Percentiles rank a stretch among this genome's conserved stretches.
Conservation (phyloP, 2,329 filamentous ascomycete species). For the Helotiales sp. region DNA sequence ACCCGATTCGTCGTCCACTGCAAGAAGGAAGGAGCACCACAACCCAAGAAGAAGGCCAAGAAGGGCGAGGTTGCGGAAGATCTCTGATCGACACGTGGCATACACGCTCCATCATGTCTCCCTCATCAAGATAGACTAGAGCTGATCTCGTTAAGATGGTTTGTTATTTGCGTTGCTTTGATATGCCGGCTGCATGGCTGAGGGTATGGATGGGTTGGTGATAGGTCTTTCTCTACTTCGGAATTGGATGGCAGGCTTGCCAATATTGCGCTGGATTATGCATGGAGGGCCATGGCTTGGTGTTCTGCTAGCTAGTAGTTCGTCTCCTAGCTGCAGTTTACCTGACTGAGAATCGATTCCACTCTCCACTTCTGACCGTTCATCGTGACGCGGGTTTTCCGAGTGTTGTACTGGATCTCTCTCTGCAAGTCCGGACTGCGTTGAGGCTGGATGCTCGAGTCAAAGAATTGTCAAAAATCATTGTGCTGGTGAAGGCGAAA, state of each 20-base stretch:
- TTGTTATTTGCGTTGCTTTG: not conserved
- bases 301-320: not conserved
- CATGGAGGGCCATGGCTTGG: not conserved
- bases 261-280: not conserved
- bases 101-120: conserved; percentile 14
- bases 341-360: not conserved
- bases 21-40: conserved; percentile 64
- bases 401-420: no score
- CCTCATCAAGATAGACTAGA: conserved; percentile 13
- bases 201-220: not conserved
- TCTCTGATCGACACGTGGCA: not conserved
- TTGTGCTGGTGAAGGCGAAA: not conserved
- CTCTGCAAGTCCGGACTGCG: no score
- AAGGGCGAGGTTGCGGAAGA: conserved; percentile 47
- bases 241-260: not conserved
- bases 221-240: not conserved
- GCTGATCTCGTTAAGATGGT: not conserved
- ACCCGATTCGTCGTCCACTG: conserved; percentile 85
- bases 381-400: not conserved
- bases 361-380: not conserved
- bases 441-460: not conserved
- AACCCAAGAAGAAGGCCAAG: conserved; percentile 65
- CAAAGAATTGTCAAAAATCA: not conserved
- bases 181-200: not conserved
- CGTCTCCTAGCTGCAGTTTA: not conserved